Percentiles rank a stretch among this genome's conserved stretches.
Evolutionary conservation across 768 basidiomycete genomes (phyloP).

Genomic region (Suillus bovinus): DNA sequence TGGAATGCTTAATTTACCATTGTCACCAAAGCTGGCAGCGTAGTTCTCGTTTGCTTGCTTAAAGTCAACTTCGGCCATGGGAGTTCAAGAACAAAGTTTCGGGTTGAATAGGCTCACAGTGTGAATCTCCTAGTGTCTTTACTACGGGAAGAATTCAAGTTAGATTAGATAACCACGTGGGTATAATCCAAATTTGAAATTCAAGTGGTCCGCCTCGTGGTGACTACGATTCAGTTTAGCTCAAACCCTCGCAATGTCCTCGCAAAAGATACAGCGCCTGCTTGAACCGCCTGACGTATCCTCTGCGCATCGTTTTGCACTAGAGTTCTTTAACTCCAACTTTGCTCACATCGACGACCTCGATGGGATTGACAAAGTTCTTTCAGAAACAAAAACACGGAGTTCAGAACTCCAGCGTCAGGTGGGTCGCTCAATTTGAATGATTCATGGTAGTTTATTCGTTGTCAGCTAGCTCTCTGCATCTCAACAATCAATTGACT

Average conservation of each 20-base stretch:
- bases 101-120: too few relatives aligned
- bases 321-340: constrained; percentile 43
- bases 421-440: constrained; percentile 1
- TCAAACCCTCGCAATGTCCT: constrained; percentile 34
- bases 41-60: constrained; percentile 45
- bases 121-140: too few relatives aligned
- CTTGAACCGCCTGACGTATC: constrained; percentile 50
- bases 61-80: constrained; percentile 33
- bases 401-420: constrained; percentile 3
- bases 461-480: constrained; percentile 54
- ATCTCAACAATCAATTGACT: constrained; percentile 50
- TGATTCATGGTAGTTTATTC: not conserved
- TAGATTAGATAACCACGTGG: constrained; percentile 30
- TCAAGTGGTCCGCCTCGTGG: not conserved
- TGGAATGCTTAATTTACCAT: constrained; percentile 37
- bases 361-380: constrained; percentile 37
- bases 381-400: constrained; percentile 44
- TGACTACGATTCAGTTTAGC: not conserved
- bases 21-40: constrained; percentile 45
- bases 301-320: constrained; percentile 34
- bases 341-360: constrained; percentile 51
- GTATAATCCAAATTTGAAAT: not conserved
- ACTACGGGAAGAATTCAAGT: not conserved
- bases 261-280: constrained; percentile 46
- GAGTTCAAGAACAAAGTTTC: too few relatives aligned